Evolutionary conservation across 2,329 filamentous ascomycete genomes (phyloP), one percentile per base, ranked within the genome.

Genomic region (Curvularia verruculosa): DNA sequence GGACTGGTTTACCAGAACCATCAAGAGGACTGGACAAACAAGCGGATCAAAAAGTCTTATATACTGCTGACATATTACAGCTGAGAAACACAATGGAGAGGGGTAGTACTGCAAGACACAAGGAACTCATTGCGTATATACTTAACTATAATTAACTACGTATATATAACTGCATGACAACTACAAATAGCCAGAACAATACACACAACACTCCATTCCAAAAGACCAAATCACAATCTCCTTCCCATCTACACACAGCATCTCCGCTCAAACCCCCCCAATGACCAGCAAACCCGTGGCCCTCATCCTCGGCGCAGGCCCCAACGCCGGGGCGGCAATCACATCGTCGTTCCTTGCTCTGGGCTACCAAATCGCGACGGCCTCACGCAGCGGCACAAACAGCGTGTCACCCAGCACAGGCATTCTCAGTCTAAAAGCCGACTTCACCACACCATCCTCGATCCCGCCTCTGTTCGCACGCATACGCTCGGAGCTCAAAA

Each of bases 261-360:
- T 8, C 5, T 28, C 3, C 26, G 7, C 26, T 2, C 26, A 28
- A 19, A 23, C 10, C 39, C 3, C 8, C 29, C 28, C 2, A 28
- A 70, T 68, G 65, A 31, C 61, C 5, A 12, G 54, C 21, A 60
- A 55, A n/a, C 61, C 53, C 28, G 58, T 72, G 37, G 56, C 58
- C 13, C 64, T 73, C 39, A 67, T 73, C 50, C 61, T 73, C 48
- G 70, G 70, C 23, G 52, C 68, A 24, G 69, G 70, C 9, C 60
- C 69, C 49, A 57, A 60, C 4, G 39, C 71, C 29, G 70, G 70
- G 36, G 40, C 61, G 28, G 54, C 69, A 12, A 57, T 66, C 13
- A 59, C 64, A 28, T 18, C 61, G 9, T 55, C 49, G n/a, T 65
- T 70, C 54, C 43, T 52, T 23, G 44, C 26, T 23, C 31, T 37